Percentiles rank a stretch among this genome's conserved stretches.
Evolutionary conservation across 441 rosid species (phyloP).

Genomic region (Populus hybrid): DNA sequence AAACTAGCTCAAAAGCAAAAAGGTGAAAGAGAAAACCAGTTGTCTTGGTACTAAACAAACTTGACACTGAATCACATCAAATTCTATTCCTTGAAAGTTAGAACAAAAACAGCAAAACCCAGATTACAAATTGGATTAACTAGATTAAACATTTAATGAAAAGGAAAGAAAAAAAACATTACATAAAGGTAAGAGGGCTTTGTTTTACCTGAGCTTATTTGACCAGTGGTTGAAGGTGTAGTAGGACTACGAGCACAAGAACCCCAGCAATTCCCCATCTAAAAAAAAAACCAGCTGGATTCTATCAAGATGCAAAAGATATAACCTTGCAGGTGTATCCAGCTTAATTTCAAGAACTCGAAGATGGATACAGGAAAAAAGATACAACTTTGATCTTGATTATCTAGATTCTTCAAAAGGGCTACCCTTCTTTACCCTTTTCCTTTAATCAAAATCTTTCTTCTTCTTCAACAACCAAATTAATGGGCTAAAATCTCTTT

Average conservation of each 20-base stretch:
- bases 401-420: not conserved
- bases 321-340: not conserved
- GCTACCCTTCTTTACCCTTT: too few species aligned
- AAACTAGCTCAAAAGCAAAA: not conserved
- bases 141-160: not conserved
- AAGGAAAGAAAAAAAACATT: not conserved
- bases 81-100: not conserved
- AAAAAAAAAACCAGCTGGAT: constrained; percentile 5
- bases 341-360: constrained; percentile 1
- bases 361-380: not conserved
- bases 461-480: not conserved
- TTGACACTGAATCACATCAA: not conserved
- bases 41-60: not conserved
- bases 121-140: not conserved
- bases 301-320: constrained; percentile 1
- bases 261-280: constrained; percentile 74
- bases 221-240: constrained; percentile 46
- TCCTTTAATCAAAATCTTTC: not conserved
- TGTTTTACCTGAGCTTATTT: constrained; percentile 47
- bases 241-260: constrained; percentile 38
- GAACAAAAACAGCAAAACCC: constrained; percentile 14
- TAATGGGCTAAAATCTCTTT: not conserved
- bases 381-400: not conserved
- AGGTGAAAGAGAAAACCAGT: not conserved
- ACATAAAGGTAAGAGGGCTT: not conserved